These are phyloP conservation scores for Neurospora sublineolata DNA, from an alignment of 495 filamentous ascomycete genomes.

Conservation along the genomic window DNA sequence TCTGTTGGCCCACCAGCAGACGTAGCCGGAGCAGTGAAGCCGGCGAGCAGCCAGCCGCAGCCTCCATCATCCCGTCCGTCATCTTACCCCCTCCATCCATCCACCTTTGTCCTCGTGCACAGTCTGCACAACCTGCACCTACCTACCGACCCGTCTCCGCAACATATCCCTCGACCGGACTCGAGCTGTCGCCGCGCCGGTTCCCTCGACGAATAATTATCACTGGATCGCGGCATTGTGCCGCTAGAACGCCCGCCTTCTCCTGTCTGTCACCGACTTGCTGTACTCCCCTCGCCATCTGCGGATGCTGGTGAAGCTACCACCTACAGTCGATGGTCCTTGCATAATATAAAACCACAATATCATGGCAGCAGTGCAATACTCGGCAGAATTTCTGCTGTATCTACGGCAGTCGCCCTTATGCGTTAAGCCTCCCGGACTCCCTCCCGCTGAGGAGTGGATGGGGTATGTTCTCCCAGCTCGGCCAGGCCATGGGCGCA, in stretches of 20 bases:
- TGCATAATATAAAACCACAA: constrained; percentile 14
- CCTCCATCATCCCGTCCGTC: not conserved
- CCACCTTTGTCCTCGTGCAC: not conserved
- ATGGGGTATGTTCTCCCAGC: constrained; percentile 63
- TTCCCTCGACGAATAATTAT: not conserved
- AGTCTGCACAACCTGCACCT: not conserved
- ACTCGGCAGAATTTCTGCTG: constrained; percentile 69
- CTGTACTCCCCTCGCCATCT: not conserved
- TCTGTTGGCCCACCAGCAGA: not conserved
- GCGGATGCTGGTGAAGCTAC: not conserved
- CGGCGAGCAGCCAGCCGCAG: not conserved
- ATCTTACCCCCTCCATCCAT: not conserved
- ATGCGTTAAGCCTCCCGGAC: constrained; percentile 63
- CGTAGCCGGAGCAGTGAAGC: not conserved
- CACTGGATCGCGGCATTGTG: not conserved
- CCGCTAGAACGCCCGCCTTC: not conserved
- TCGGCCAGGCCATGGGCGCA: not conserved
- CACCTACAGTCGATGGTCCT: constrained; percentile 11
- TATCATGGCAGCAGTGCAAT: constrained; percentile 43
- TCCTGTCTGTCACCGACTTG: not conserved
- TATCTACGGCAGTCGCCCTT: constrained; percentile 71
- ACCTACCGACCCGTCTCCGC: not conserved
- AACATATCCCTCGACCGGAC: not conserved
- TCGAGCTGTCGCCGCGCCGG: not conserved
- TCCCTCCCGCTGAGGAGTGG: constrained; percentile 93